Conservation (phyloP, 1,139 yeast species). For the Taphrina populina region DNA sequence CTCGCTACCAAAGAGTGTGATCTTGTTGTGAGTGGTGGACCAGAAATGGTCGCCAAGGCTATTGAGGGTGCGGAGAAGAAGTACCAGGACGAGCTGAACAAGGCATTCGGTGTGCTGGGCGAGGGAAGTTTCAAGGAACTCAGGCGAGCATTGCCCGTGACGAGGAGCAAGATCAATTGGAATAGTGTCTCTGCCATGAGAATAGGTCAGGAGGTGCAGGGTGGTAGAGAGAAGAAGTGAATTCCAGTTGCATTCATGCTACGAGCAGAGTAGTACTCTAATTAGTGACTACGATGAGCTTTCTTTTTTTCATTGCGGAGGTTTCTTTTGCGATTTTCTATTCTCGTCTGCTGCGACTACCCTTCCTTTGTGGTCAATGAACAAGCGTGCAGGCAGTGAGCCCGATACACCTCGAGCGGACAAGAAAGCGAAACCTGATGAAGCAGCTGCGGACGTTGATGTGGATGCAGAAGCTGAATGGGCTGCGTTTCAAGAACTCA, state of each 20-base stretch:
- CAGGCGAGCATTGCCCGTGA: slow-evolving; percentile 87
- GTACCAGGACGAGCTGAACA: slow-evolving; percentile 61
- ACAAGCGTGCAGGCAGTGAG: slow-evolving; percentile 1
- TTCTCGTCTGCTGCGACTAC: neutral
- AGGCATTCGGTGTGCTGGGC: slow-evolving; percentile 68
- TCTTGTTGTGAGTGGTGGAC: slow-evolving; percentile 43
- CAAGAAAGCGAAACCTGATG: neutral
- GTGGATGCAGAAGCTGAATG: slow-evolving; percentile 26
- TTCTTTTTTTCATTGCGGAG: too few species aligned
- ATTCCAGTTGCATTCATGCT: too few species aligned
- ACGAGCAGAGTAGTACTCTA: too few species aligned
- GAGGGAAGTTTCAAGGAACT: slow-evolving; percentile 77
- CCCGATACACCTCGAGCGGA: slow-evolving; percentile 4
- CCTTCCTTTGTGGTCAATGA: neutral
- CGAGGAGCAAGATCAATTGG: slow-evolving; percentile 91
- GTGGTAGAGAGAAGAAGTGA: slow-evolving; percentile 28
- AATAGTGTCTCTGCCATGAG: slow-evolving; percentile 87
- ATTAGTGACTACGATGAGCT: too few species aligned
- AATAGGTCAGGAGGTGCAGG: slow-evolving; percentile 72
- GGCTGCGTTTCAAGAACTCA: slow-evolving; percentile 24
- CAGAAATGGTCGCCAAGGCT: slow-evolving; percentile 50
- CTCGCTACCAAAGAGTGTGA: slow-evolving; percentile 49
- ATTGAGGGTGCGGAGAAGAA: slow-evolving; percentile 62
- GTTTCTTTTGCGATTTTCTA: neutral
- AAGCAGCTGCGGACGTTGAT: neutral